phyloP scores from a whole-genome alignment of 306 rosid species.

The Lathyrus oleraceus region DNA sequence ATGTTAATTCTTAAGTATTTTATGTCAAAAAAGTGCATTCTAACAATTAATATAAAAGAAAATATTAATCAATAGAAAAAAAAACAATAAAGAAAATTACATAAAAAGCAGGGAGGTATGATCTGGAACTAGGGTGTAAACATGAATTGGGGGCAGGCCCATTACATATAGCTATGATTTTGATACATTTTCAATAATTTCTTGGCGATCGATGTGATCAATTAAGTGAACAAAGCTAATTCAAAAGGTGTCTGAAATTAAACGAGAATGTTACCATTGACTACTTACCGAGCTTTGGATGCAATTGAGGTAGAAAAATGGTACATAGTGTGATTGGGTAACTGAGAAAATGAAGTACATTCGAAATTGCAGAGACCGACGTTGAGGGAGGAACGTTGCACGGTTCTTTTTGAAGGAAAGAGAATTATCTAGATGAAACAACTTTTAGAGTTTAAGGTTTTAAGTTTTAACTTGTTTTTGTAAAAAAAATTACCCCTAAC shows the following conservation, averaged over 20 bases:
- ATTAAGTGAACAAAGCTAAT: background rate
- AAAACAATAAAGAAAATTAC: too few relatives aligned
- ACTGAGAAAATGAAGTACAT: background rate
- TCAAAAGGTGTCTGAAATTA: background rate
- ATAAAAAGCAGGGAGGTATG: too few relatives aligned
- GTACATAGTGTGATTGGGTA: constrained; percentile 50
- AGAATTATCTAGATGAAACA: background rate
- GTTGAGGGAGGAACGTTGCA: background rate
- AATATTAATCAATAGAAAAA: too few relatives aligned
- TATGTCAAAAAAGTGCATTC: too few relatives aligned
- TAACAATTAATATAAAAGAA: too few relatives aligned
- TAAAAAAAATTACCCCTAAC: background rate
- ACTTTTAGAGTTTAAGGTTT: constrained; percentile 9
- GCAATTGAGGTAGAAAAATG: constrained; percentile 84
- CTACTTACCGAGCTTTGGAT: constrained; percentile 70
- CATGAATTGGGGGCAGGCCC: too few relatives aligned
- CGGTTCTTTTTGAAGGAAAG: background rate
- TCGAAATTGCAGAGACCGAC: constrained; percentile 22
- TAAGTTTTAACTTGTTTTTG: background rate
- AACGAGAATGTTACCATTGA: background rate
- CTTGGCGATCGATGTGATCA: background rate
- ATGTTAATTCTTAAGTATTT: too few relatives aligned
- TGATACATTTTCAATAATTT: constrained; percentile 8
- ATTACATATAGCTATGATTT: too few relatives aligned
- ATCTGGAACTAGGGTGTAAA: too few relatives aligned